Evolutionary conservation across 768 basidiomycete genomes (phyloP).

Genomic region (Podaxis sp.): DNA sequence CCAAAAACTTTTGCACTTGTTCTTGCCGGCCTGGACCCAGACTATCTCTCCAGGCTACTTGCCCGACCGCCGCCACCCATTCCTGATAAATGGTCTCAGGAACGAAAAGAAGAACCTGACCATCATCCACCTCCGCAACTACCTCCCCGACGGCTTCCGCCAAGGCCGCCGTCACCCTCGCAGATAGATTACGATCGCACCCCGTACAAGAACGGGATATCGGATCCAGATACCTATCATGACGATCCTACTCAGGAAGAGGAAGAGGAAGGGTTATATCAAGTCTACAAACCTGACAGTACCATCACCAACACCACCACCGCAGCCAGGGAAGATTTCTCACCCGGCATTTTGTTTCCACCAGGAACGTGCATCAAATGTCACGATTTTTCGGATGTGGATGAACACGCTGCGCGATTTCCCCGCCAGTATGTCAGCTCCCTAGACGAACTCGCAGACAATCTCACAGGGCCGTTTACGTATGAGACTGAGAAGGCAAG

Average conservation of each 20-base stretch:
- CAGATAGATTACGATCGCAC: background rate
- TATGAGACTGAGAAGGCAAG: conserved; percentile 45
- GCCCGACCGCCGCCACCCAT: conserved; percentile 21
- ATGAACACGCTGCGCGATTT: conserved; percentile 43
- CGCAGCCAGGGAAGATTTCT: conserved; percentile 2
- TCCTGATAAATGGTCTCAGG: conserved; percentile 21
- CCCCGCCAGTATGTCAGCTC: conserved; percentile 40
- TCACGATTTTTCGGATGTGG: conserved; percentile 41
- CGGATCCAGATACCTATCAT: background rate
- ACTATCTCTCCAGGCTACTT: conserved; percentile 10
- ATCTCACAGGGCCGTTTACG: conserved; percentile 40
- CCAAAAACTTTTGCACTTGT: conserved; percentile 6
- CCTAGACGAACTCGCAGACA: conserved; percentile 37
- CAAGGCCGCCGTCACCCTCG: background rate
- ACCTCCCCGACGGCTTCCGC: conserved; percentile 5
- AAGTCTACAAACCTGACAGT: background rate
- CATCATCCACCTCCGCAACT: background rate
- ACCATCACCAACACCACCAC: conserved; percentile 30
- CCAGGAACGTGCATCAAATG: conserved; percentile 39
- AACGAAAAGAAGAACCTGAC: conserved; percentile 8
- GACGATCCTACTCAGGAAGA: background rate
- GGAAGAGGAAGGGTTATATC: background rate
- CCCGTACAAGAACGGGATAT: background rate
- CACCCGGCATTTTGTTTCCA: conserved; percentile 3
- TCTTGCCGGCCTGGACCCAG: conserved; percentile 13